Evolutionary conservation across 257 asterid genomes (phyloP).

Genomic region (Rehmannia glutinosa): DNA sequence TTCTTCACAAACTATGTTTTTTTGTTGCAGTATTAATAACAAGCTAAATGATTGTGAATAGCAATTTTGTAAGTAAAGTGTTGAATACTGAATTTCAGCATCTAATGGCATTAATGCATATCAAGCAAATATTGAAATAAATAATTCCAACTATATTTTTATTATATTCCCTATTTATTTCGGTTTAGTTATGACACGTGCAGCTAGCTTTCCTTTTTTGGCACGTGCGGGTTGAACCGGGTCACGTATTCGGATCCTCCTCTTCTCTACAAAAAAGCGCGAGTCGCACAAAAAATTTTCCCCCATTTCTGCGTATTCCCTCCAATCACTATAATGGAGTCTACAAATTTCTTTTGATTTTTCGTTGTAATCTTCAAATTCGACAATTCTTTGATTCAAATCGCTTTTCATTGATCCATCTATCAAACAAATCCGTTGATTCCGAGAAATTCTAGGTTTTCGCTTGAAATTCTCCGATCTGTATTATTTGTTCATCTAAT

Average conservation of each 20-base stretch:
- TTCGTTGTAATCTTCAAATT: slow-evolving; percentile 23
- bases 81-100: no score
- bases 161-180: no score
- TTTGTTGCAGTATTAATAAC: no score
- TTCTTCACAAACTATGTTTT: no score
- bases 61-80: no score
- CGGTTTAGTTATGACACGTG: slow-evolving; percentile 12
- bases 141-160: no score
- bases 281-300: slow-evolving; percentile 24
- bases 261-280: slow-evolving; percentile 41
- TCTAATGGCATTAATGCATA: no score
- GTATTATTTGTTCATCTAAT: slow-evolving; percentile 20
- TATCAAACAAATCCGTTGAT: background rate
- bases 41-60: no score
- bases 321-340: slow-evolving; percentile 23
- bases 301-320: slow-evolving; percentile 29
- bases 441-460: slow-evolving; percentile 39
- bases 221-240: slow-evolving; percentile 43
- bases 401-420: slow-evolving; percentile 35
- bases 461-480: slow-evolving; percentile 37
- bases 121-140: no score
- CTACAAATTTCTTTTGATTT: slow-evolving; percentile 18
- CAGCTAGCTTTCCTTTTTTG: background rate
- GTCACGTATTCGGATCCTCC: slow-evolving; percentile 39
- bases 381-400: slow-evolving; percentile 20